These are phyloP conservation scores for Candida silvicultrix DNA, from an alignment of 805 yeast genomes.

Conservation along the genomic window DNA sequence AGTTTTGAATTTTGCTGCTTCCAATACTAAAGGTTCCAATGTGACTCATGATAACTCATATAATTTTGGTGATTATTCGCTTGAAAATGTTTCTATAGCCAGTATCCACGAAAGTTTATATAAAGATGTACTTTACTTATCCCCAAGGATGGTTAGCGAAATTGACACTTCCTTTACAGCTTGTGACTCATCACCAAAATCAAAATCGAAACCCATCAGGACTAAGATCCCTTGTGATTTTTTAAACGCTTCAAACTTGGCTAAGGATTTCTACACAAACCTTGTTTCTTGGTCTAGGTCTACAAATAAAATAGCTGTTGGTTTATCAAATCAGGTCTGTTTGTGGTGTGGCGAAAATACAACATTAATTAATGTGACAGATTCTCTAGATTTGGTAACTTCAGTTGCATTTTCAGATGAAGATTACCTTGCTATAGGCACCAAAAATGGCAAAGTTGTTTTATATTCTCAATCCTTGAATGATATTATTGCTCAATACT, in stretches of 20 bases:
- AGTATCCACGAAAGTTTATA: neutral
- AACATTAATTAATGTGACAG: neutral
- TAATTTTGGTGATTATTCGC: neutral
- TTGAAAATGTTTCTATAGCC: neutral
- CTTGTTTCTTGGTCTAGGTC: conserved; percentile 63
- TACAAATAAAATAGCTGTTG: conserved; percentile 54
- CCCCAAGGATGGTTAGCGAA: too few relatives aligned
- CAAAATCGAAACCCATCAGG: conserved; percentile 22
- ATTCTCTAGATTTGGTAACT: conserved; percentile 36
- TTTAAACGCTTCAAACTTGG: conserved; percentile 62
- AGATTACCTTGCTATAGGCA: conserved; percentile 46
- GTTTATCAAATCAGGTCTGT: conserved; percentile 51
- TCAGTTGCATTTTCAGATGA: conserved; percentile 50
- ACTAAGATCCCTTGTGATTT: conserved; percentile 42
- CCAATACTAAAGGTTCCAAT: neutral
- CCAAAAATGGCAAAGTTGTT: conserved; percentile 48
- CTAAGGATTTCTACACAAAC: conserved; percentile 76
- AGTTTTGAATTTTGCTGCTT: conserved; percentile 31
- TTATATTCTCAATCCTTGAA: conserved; percentile 32
- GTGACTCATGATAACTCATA: neutral
- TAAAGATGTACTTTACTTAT: neutral
- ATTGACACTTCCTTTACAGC: neutral
- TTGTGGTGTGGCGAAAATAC: conserved; percentile 46
- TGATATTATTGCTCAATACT: conserved; percentile 10
- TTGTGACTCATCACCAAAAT: conserved; percentile 2